Evolutionary conservation across 768 basidiomycete species (phyloP).

Genomic region (Lanmaoa rubissima): DNA sequence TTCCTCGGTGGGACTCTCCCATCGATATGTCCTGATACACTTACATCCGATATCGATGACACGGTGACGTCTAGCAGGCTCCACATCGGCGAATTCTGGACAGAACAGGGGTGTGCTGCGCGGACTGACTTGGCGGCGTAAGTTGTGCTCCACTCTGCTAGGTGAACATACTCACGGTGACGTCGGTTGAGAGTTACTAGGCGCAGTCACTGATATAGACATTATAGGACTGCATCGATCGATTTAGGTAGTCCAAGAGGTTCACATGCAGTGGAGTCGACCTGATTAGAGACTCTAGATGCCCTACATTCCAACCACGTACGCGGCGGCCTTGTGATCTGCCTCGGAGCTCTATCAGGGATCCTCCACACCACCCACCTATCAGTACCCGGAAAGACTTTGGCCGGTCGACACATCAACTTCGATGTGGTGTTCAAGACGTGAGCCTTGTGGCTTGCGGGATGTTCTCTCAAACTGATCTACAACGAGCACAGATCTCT

Average conservation of each 20-base stretch:
- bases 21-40: background rate
- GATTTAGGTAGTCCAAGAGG: slow-evolving; percentile 2
- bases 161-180: background rate
- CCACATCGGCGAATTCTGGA: slow-evolving; percentile 1
- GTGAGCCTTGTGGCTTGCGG: background rate
- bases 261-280: background rate
- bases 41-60: background rate
- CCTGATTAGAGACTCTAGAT: slow-evolving; percentile 3
- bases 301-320: background rate
- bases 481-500: background rate
- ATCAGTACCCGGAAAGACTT: background rate
- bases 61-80: background rate
- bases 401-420: background rate
- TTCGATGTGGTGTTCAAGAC: background rate
- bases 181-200: background rate
- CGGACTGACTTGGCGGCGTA: background rate
- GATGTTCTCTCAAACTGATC: background rate
- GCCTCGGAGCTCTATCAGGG: background rate
- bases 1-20: background rate
- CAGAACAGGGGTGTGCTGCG: background rate
- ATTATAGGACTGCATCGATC: background rate
- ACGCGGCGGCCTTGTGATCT: background rate
- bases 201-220: background rate
- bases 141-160: background rate
- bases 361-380: background rate